Base-by-base conservation (phyloP, 805 yeast species). In the Saccharomycopsis sp. region DNA sequence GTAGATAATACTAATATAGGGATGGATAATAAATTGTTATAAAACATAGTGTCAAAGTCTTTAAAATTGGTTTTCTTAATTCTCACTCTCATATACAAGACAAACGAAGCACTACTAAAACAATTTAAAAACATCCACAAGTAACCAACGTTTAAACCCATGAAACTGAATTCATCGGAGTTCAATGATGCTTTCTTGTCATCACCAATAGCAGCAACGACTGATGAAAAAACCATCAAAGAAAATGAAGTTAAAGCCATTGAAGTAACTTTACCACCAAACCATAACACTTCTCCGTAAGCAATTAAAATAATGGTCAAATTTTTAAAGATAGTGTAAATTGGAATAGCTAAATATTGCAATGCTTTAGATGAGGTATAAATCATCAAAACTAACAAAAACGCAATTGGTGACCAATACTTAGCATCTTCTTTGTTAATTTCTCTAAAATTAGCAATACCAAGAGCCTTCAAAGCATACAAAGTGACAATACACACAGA, bases 71-170 rank as follows among this genome's bases (percentile, higher is more conserved):
- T 87, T 64, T 88, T 75, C 81, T 90, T 90, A 61, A 93, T 90
- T 74, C 97, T 85, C 77, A 88, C 90, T 76, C 97, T 85, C 95
- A 93, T 84, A 71, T 82, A 75, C 54, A 93, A 74, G 37, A 93
- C 97, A 62, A 88, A 93, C 6, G 93, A 74, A 38, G 98, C 97
- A 45, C 95, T 84, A 14, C 96, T 78, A 62, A 90, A 72, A 73
- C 98, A 93, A 79, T 93, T 93, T 60, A 81, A 60, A 55, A 86
- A 75, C 98, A 93, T 93, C 98, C 98, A 93, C 65, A 88, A 65
- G 77, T 93, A 93, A 51, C 98, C 98, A 50, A 78, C 64, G 58
- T 76, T 75, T 54, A 74, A 64, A 45, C 71, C 62, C 51, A 62
- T 64, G 7, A 54, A 46, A 13, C 56, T 54, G 53, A 56, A 43